These are phyloP conservation scores for Debaryomyces prosopidis DNA, from an alignment of 805 yeast species.

Conservation along the genomic window DNA sequence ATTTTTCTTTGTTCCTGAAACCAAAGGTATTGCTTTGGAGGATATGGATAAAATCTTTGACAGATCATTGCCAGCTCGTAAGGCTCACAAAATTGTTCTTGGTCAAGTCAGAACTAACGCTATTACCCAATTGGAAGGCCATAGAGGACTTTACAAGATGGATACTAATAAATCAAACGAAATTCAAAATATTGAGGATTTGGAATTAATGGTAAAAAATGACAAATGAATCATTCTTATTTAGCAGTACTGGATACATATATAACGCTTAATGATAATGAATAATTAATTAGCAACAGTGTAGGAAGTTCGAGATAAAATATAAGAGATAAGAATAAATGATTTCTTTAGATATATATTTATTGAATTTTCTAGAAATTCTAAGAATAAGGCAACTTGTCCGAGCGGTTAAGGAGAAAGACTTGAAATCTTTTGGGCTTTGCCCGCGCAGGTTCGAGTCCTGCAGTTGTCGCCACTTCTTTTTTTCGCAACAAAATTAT, in stretches of 20 bases:
- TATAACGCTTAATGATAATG: background rate
- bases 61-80: constrained; percentile 28
- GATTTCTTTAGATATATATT: no score
- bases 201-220: background rate
- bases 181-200: constrained; percentile 17
- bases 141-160: constrained; percentile 15
- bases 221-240: background rate
- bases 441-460: constrained; percentile 53
- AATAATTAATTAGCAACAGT: background rate
- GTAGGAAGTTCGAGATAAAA: no score
- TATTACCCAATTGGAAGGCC: background rate
- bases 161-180: constrained; percentile 21
- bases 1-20: constrained; percentile 37
- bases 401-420: constrained; percentile 52
- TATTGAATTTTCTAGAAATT: background rate
- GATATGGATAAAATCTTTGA: constrained; percentile 34
- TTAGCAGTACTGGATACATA: background rate
- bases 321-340: no score
- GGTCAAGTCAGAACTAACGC: constrained; percentile 4
- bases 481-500: constrained; percentile 5
- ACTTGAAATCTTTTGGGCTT: constrained; percentile 50
- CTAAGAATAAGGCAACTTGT: constrained; percentile 36
- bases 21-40: constrained; percentile 36
- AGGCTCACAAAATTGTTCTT: constrained; percentile 28
- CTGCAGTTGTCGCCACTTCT: constrained; percentile 45